Conservation (phyloP, 495 filamentous ascomycete genomes). For the Saxispiralis lemnorum region DNA sequence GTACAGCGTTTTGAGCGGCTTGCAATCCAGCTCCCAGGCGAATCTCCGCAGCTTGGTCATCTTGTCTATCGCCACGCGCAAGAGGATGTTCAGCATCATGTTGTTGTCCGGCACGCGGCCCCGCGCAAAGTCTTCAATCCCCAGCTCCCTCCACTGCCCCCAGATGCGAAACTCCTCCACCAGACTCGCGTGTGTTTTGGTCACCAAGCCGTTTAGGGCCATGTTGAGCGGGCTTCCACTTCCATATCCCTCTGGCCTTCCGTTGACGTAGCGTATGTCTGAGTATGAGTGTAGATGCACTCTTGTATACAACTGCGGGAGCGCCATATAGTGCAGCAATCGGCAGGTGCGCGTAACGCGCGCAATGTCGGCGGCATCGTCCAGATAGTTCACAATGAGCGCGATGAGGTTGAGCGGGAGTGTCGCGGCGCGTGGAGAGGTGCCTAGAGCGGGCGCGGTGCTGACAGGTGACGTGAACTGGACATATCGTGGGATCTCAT, state of each 20-base stretch:
- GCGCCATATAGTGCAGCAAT: slow-evolving; percentile 46
- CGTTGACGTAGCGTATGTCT: slow-evolving; percentile 40
- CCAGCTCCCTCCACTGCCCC: slow-evolving; percentile 42
- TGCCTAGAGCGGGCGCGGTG: background rate
- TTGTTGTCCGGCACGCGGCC: slow-evolving; percentile 43
- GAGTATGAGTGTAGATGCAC: slow-evolving; percentile 42
- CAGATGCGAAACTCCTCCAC: slow-evolving; percentile 35
- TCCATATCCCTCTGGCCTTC: slow-evolving; percentile 42
- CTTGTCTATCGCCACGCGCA: slow-evolving; percentile 40
- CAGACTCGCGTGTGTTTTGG: slow-evolving; percentile 33
- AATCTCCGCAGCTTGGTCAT: slow-evolving; percentile 40
- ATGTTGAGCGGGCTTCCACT: slow-evolving; percentile 44
- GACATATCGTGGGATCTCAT: slow-evolving; percentile 9
- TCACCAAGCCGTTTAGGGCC: slow-evolving; percentile 44
- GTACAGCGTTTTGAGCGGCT: slow-evolving; percentile 44
- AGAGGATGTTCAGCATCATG: slow-evolving; percentile 45
- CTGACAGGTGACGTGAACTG: slow-evolving; percentile 11
- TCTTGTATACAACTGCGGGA: slow-evolving; percentile 41
- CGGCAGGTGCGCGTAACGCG: slow-evolving; percentile 42
- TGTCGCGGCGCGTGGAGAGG: background rate
- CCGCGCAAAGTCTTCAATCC: slow-evolving; percentile 38
- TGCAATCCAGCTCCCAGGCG: slow-evolving; percentile 45
- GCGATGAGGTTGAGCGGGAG: slow-evolving; percentile 42
- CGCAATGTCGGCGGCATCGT: slow-evolving; percentile 39
- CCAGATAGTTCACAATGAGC: slow-evolving; percentile 36